Evolutionary conservation across 2,329 filamentous ascomycete genomes (phyloP).

Genomic region (Bipolaris zeicola): DNA sequence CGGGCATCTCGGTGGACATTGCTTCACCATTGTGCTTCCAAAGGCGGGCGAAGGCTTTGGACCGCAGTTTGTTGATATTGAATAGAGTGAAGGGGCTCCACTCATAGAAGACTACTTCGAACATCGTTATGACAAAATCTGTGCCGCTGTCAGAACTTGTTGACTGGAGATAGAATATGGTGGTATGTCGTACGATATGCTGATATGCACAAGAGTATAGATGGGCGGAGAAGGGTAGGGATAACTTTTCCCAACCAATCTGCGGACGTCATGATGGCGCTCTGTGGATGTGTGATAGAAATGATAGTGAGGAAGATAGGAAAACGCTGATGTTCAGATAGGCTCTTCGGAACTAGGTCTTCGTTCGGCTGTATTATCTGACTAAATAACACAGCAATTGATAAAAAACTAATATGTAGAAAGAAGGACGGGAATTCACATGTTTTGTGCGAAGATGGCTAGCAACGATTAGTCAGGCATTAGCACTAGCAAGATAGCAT

Average conservation of each 20-base stretch:
- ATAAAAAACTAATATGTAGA: background rate
- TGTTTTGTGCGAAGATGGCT: background rate
- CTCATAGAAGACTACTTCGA: constrained; percentile 39
- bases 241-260: constrained; percentile 27
- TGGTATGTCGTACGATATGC: constrained; percentile 32
- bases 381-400: constrained; percentile 1
- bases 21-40: constrained; percentile 44
- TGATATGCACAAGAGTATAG: constrained; percentile 31
- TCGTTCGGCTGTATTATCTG: background rate
- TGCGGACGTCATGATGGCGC: constrained; percentile 15
- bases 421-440: background rate
- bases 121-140: constrained; percentile 45
- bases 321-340: background rate
- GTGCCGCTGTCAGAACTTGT: background rate
- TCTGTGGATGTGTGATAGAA: background rate
- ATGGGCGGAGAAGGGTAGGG: constrained; percentile 37
- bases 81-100: constrained; percentile 35
- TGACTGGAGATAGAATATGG: too few relatives aligned
- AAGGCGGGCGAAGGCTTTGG: constrained; percentile 43
- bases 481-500: background rate
- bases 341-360: background rate
- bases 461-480: background rate
- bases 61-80: constrained; percentile 37
- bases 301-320: background rate
- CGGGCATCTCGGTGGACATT: constrained; percentile 47